A percentile compares a stretch with the other conserved stretches of the same genome.
These are phyloP conservation scores for Stemphylium vesicarium DNA, from an alignment of 2,329 filamentous ascomycete genomes.

Conservation along the genomic window DNA sequence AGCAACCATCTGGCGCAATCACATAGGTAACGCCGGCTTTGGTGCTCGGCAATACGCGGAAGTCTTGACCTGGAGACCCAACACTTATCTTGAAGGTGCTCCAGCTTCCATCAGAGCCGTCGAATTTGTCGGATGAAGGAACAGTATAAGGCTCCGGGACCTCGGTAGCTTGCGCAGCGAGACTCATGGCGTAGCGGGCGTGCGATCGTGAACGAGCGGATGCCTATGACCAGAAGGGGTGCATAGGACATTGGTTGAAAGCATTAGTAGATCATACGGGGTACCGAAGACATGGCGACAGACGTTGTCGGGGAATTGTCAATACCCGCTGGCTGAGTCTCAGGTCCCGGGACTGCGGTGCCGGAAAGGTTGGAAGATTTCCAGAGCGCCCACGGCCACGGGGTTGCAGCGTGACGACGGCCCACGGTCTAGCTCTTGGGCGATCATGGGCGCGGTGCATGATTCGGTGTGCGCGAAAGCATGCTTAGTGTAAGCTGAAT, in stretches of 20 bases:
- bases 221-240: background rate
- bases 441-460: background rate
- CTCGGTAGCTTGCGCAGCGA: conserved; percentile 25
- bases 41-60: conserved; percentile 46
- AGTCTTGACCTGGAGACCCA: conserved; percentile 49
- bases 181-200: conserved; percentile 27
- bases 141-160: conserved; percentile 37
- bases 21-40: conserved; percentile 40
- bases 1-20: conserved; percentile 45
- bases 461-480: conserved; percentile 6
- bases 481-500: conserved; percentile 11
- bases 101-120: conserved; percentile 52
- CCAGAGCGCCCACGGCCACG: background rate
- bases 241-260: background rate
- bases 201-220: background rate
- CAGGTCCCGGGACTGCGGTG: background rate
- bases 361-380: background rate
- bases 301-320: background rate
- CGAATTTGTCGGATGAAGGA: conserved; percentile 43
- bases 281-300: conserved; percentile 1
- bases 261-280: background rate
- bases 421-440: conserved; percentile 14
- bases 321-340: background rate
- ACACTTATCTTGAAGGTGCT: conserved; percentile 51
- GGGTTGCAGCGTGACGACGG: background rate